These are phyloP conservation scores for Aspergillaceae sp. DNA, from an alignment of 2,329 filamentous ascomycete genomes.

Conservation along the genomic window DNA sequence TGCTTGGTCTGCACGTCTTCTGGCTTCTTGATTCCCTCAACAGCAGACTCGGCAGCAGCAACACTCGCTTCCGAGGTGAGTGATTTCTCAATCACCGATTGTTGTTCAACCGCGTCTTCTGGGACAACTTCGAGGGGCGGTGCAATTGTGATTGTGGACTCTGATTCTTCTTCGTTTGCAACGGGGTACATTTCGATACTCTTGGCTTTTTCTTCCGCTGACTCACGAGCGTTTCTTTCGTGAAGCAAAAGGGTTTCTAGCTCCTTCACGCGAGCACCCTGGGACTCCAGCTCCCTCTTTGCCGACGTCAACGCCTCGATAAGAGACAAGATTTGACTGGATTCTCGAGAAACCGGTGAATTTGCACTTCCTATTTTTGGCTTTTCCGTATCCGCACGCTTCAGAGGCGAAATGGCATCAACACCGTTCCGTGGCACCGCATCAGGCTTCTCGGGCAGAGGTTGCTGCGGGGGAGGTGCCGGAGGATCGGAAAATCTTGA, in stretches of 20 bases:
- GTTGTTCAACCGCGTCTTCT: slow-evolving; percentile 5
- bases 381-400: slow-evolving; percentile 67
- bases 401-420: slow-evolving; percentile 50
- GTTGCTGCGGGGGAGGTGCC: slow-evolving; percentile 85
- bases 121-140: slow-evolving; percentile 24
- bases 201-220: slow-evolving; percentile 73
- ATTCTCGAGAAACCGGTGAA: slow-evolving; percentile 46
- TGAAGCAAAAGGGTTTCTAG: slow-evolving; percentile 69
- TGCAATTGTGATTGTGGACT: slow-evolving; percentile 43
- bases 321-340: slow-evolving; percentile 70
- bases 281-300: slow-evolving; percentile 79
- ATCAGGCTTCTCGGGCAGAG: slow-evolving; percentile 87
- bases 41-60: not conserved
- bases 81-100: slow-evolving; percentile 6
- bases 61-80: not conserved
- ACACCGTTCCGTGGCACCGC: slow-evolving; percentile 40
- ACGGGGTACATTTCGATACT: slow-evolving; percentile 56
- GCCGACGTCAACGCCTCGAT: slow-evolving; percentile 76
- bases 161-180: slow-evolving; percentile 29
- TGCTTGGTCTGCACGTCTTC: slow-evolving; percentile 32
- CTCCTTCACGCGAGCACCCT: slow-evolving; percentile 68
- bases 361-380: slow-evolving; percentile 44
- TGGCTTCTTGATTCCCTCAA: slow-evolving; percentile 10
- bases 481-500: slow-evolving; percentile 86
- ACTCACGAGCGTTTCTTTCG: slow-evolving; percentile 72